Evolutionary conservation across 2,329 filamentous ascomycete genomes (phyloP).

Genomic region (Apiospora sp.): DNA sequence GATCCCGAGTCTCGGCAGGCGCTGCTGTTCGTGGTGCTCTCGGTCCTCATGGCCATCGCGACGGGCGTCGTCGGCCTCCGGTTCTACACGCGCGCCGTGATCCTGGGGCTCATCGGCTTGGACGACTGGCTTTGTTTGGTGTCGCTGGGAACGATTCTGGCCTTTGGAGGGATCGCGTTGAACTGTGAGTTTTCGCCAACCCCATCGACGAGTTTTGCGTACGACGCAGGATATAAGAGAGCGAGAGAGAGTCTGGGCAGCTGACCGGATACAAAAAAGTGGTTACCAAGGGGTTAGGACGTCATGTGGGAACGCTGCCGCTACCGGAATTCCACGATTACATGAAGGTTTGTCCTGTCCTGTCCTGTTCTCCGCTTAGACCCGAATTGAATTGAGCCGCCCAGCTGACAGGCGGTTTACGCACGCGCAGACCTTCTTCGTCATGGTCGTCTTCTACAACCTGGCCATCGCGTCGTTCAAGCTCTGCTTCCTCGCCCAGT

Average conservation of each 20-base stretch:
- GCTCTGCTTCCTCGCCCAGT: constrained; percentile 11
- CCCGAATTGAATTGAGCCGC: too few relatives aligned
- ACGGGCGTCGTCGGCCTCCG: background rate
- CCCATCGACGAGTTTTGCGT: background rate
- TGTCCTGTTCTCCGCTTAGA: background rate
- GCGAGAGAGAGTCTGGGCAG: background rate
- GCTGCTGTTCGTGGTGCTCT: background rate
- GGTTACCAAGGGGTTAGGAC: background rate
- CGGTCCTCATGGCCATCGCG: background rate
- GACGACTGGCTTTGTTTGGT: constrained; percentile 18
- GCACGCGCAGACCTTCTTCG: background rate
- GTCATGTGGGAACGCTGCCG: constrained; percentile 13
- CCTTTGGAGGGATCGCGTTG: background rate
- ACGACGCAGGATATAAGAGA: too few relatives aligned
- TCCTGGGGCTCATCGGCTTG: background rate
- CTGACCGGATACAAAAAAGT: background rate
- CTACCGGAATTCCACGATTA: background rate
- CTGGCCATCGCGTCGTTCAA: constrained; percentile 1
- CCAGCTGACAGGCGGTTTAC: too few relatives aligned
- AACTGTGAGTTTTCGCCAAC: background rate
- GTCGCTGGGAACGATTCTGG: background rate
- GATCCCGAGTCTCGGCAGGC: background rate
- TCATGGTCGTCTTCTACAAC: constrained; percentile 16
- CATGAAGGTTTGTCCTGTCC: background rate
- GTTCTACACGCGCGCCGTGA: constrained; percentile 10